Percentiles rank a stretch among this genome's conserved stretches.
Conservation (phyloP, 768 basidiomycete species). For the Trametes coccinea region DNA sequence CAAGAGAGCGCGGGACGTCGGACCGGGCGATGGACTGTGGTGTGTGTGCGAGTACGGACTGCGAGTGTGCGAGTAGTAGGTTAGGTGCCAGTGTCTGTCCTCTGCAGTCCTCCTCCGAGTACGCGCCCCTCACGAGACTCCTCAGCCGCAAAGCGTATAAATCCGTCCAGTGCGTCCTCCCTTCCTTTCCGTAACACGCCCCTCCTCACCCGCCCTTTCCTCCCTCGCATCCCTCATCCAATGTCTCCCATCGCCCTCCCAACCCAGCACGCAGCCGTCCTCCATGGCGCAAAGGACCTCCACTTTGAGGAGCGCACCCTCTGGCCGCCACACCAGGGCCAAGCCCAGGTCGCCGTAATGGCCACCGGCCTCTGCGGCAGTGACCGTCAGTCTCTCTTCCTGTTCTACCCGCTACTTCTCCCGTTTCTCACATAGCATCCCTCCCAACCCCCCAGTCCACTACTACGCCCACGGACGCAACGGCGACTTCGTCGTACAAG, state of each 20-base stretch:
- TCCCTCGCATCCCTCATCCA: conserved; percentile 12
- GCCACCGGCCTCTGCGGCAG: conserved; percentile 92
- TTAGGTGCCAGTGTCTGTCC: conserved; percentile 16
- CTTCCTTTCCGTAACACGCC: conserved; percentile 27
- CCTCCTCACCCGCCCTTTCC: conserved; percentile 22
- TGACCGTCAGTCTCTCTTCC: conserved; percentile 53
- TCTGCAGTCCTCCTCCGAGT: neutral
- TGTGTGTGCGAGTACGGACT: no score
- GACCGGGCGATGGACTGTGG: conserved; percentile 29
- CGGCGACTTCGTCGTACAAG: conserved; percentile 85
- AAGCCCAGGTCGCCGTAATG: conserved; percentile 77
- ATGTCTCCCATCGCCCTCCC: conserved; percentile 53
- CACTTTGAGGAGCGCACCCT: conserved; percentile 72
- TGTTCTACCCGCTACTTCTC: conserved; percentile 17
- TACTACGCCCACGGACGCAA: conserved; percentile 90
- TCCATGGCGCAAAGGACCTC: conserved; percentile 82
- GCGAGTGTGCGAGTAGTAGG: no score
- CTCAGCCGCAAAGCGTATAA: conserved; percentile 11
- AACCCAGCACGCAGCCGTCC: conserved; percentile 71
- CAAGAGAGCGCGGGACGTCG: conserved; percentile 31
- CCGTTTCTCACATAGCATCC: neutral
- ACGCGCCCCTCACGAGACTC: neutral
- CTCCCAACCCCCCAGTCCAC: conserved; percentile 58
- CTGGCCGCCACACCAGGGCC: conserved; percentile 68
- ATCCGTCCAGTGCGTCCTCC: conserved; percentile 21